Evolutionary conservation across 352 stramenopile genomes (phyloP).

Genomic region (Phytophthora chlamydospora): DNA sequence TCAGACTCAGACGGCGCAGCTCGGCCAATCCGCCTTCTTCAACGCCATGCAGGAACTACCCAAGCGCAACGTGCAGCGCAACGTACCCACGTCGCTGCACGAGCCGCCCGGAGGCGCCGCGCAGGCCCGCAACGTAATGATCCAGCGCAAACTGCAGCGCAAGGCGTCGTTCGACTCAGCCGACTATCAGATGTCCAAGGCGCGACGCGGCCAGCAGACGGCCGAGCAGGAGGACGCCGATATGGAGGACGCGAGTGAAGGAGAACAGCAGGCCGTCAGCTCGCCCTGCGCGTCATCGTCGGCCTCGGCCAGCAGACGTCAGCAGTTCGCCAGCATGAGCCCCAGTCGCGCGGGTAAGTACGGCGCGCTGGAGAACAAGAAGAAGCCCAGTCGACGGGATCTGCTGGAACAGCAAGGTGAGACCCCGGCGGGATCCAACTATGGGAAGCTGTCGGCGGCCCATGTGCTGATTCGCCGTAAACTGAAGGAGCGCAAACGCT

Average conservation of each 20-base stretch:
- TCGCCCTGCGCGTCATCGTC: constrained; percentile 51
- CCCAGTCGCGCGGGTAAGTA: constrained; percentile 59
- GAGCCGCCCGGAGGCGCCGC: constrained; percentile 40
- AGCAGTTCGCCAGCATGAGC: constrained; percentile 62
- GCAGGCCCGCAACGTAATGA: constrained; percentile 67
- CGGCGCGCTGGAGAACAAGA: constrained; percentile 38
- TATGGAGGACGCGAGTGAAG: constrained; percentile 38
- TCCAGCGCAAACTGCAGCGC: constrained; percentile 76
- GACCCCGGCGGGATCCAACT: constrained; percentile 40
- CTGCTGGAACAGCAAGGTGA: constrained; percentile 40
- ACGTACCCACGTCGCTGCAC: not conserved
- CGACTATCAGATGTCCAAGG: constrained; percentile 70
- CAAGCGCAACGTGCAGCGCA: constrained; percentile 29
- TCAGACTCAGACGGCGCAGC: constrained; percentile 18
- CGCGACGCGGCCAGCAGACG: constrained; percentile 11
- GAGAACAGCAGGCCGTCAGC: constrained; percentile 31
- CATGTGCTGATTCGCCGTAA: constrained; percentile 85
- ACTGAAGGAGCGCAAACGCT: constrained; percentile 81
- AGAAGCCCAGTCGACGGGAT: constrained; percentile 39
- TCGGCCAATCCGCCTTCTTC: constrained; percentile 51
- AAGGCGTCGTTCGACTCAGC: constrained; percentile 79
- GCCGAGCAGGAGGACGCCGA: constrained; percentile 27
- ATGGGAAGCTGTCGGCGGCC: constrained; percentile 65
- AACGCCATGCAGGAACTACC: constrained; percentile 45
- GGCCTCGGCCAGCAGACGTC: constrained; percentile 13